Base-by-base conservation (phyloP, 2,329 filamentous ascomycete species). In the Elsinoe perseae region DNA sequence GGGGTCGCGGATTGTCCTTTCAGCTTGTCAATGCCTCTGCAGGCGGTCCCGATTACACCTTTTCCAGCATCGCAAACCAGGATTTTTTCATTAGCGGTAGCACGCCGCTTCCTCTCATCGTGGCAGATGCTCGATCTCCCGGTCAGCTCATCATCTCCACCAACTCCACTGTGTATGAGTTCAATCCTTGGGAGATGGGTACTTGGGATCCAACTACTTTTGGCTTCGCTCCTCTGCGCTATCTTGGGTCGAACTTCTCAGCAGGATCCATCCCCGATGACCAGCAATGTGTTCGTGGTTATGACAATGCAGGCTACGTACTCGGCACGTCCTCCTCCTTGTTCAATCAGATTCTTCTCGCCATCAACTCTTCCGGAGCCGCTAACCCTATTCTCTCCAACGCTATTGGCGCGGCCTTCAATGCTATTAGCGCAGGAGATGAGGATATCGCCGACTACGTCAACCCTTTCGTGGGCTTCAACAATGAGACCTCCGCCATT, bases 251-350 rank as follows among this genome's bases (percentile, higher is more conserved):
- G 1, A 83, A 83, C 61, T 90, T 92, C 68, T 78, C 75, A 36
- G 75, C 72, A 4, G 88, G 88, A 18, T 65, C 68, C 6, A 69
- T 93, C 18, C 66, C 73, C 9, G 68, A 76, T 56, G 78, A 80
- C 42, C 68, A 72, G 25, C 67, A 71, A 27, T 95, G 91, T 65
- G 78, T 95, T 14, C 76, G 79, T 6, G 91, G 91, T 1, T 90
- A 90, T 61, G 91, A 95, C 70, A 90, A 90, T 63, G 80, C 80
- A 21, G 88, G 88, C 5, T 95, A 81, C 66, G 75, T 95, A 23
- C 89, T 95, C 82, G 90, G 90, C 52, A 95, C 90, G 0, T 89
- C 85, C 20, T 89, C 85, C 1, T 86, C 87, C 0, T 77, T 95
- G 1, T 95, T 95, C 78, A 95, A 95, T 72, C 76, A 83, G 64